A percentile compares a stretch with the other conserved stretches of the same genome.
These are phyloP conservation scores for Nemophila menziesii DNA, from an alignment of 257 asterid species.

Conservation along the genomic window DNA sequence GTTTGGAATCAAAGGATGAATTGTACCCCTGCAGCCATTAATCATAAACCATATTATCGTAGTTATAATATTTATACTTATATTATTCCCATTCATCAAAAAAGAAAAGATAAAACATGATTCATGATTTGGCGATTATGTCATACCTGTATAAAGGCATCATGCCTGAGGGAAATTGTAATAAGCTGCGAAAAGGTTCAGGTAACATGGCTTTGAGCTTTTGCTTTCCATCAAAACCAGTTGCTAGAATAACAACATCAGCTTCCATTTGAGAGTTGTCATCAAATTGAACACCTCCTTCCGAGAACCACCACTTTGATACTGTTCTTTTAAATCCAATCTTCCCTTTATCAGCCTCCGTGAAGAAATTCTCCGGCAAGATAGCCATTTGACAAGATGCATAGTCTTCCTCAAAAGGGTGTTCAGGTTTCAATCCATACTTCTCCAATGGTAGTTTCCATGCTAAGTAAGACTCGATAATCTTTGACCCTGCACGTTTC, in stretches of 20 bases:
- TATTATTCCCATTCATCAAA: too few relatives aligned
- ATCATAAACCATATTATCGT: too few relatives aligned
- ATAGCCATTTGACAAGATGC: constrained; percentile 96
- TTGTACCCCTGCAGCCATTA: constrained; percentile 46
- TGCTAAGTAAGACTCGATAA: constrained; percentile 57
- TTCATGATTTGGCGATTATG: too few relatives aligned
- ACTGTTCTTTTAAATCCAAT: constrained; percentile 45
- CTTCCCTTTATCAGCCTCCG: constrained; percentile 67
- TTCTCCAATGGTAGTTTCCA: constrained; percentile 81
- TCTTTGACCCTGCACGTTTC: constrained; percentile 55
- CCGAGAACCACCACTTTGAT: constrained; percentile 63
- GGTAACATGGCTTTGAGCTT: constrained; percentile 56
- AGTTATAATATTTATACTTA: too few relatives aligned
- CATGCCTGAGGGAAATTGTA: constrained; percentile 65
- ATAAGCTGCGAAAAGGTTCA: constrained; percentile 53
- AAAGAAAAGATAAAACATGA: too few relatives aligned
- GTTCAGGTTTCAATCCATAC: constrained; percentile 74
- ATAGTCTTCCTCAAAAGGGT: constrained; percentile 87
- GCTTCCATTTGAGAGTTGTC: constrained; percentile 62
- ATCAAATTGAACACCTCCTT: constrained; percentile 64
- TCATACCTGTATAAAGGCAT: constrained; percentile 81
- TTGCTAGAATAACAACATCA: constrained; percentile 73
- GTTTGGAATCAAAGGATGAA: constrained; percentile 76
- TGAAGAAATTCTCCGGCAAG: constrained; percentile 70
- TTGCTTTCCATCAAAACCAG: constrained; percentile 71